Evolutionary conservation across 2,329 filamentous ascomycete species (phyloP), one percentile per base, ranked within the genome.

Genomic region (Fusarium nurragi): DNA sequence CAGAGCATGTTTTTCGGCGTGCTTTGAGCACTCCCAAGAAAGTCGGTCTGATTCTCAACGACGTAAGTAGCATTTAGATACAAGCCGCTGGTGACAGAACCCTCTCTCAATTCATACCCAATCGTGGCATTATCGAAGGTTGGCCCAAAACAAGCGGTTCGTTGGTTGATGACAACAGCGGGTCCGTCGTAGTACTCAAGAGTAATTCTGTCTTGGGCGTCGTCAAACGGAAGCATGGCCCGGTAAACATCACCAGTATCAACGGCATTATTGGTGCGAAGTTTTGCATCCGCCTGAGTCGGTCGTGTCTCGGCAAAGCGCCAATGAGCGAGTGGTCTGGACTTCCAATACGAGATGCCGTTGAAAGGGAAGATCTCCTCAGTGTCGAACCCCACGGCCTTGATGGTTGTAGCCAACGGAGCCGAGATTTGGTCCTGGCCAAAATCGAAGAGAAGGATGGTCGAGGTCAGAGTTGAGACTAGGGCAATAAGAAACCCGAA

Each of bases 361-460:
- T 48, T 53, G 14, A 54, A 51, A 2, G 45, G 40, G 14, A 43
- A 38, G 3, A 30, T 36, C 3, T 39, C n/a, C 6, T 45, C 11
- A 1, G 41, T 58, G 1, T 58, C 49, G 23, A 58, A 58, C 4
- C 54, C 54, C 10, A 54, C 30, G 13, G 54, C 41, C 10, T n/a
- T 58, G 36, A 19, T n/a, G 1, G 28, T 26, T 14, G 19, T 32
- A 6, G 16, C 6, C 3, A 28, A 6, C 2, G 47, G 54, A 6
- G 47, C 40, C n/a, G 47, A 52, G 14, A 56, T 52, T 4, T 36
- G 41, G 14, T 30, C 26, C 9, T 40, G 43, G 3, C 26, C 47
- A 41, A 65, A 63, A 23, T 65, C 59, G n/a, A 44, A 60, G 11
- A 65, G 62, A 3, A 65, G 54, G 5, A 65, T 65, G 1, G 61